A percentile compares a stretch with the other conserved stretches of the same genome.
Conservation (phyloP, 192 early-diverging fungal species). For the Backusella luteola region DNA sequence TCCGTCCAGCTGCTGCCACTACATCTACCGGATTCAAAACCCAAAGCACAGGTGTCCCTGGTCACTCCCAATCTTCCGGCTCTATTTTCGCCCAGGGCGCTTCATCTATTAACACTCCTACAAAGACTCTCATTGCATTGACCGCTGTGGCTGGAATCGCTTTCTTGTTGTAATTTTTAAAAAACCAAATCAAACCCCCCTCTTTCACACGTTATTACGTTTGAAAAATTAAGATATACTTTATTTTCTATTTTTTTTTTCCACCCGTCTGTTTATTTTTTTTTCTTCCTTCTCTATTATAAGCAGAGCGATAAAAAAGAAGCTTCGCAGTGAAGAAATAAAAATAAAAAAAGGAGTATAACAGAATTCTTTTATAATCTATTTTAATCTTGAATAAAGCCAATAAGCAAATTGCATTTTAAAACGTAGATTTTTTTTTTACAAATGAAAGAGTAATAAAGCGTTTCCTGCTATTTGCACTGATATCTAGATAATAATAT, state of each 20-base stretch:
- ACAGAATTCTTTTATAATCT: background rate
- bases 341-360: background rate
- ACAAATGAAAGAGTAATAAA: no score
- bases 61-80: slow-evolving; percentile 16
- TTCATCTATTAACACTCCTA: slow-evolving; percentile 9
- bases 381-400: slow-evolving; percentile 3
- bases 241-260: background rate
- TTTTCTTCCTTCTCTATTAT: background rate
- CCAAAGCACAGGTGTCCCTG: slow-evolving; percentile 15
- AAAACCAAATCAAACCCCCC: background rate
- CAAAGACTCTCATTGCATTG: slow-evolving; percentile 11
- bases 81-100: slow-evolving; percentile 19
- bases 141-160: slow-evolving; percentile 20
- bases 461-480: background rate
- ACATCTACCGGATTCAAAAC: slow-evolving; percentile 18
- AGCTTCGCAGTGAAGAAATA: background rate
- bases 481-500: background rate
- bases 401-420: background rate
- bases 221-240: background rate
- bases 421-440: background rate
- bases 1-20: slow-evolving; percentile 20
- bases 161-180: slow-evolving; percentile 14
- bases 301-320: background rate
- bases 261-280: background rate
- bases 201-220: background rate